A percentile compares a stretch with the other conserved stretches of the same genome.
Conservation (phyloP, 1,284 basidiomycete genomes). For the Ustilago cynodontis region DNA sequence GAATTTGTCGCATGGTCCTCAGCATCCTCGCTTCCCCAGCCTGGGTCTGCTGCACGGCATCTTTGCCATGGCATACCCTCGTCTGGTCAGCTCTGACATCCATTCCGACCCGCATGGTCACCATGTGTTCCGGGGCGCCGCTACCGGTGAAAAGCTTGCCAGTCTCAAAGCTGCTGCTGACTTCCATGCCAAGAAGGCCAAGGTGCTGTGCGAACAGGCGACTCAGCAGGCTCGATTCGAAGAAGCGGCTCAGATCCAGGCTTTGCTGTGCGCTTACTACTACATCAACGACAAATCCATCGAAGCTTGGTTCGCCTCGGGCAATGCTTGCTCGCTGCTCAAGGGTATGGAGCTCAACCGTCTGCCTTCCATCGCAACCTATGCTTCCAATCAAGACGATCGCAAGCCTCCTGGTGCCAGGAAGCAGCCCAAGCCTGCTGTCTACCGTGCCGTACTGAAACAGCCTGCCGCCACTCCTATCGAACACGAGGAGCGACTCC, state of each 20-base stretch:
- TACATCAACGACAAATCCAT: constrained; percentile 55
- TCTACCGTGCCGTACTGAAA: constrained; percentile 37
- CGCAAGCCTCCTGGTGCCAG: constrained; percentile 12
- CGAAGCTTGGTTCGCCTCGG: constrained; percentile 58
- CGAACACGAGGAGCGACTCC: constrained; percentile 53
- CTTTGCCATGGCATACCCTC: constrained; percentile 51
- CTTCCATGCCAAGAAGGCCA: constrained; percentile 55
- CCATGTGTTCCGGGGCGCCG: constrained; percentile 30
- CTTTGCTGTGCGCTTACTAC: constrained; percentile 49
- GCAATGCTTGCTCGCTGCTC: constrained; percentile 28
- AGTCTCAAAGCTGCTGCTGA: constrained; percentile 44
- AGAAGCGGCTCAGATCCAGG: constrained; percentile 48
- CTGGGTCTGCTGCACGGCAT: constrained; percentile 57
- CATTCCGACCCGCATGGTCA: constrained; percentile 19
- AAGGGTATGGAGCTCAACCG: constrained; percentile 57
- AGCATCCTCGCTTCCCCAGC: constrained; percentile 52
- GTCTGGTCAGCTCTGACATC: constrained; percentile 25
- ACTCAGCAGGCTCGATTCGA: constrained; percentile 44
- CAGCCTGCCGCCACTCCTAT: constrained; percentile 25
- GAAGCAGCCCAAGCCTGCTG: constrained; percentile 40
- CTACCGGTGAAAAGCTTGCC: constrained; percentile 33
- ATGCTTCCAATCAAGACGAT: constrained; percentile 9
- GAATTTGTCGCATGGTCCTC: constrained; percentile 49
- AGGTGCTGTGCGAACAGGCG: constrained; percentile 30
- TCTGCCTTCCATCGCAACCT: constrained; percentile 31